Evolutionary conservation across 805 yeast species (phyloP).

Genomic region (Kodamaea neixiangensis): DNA sequence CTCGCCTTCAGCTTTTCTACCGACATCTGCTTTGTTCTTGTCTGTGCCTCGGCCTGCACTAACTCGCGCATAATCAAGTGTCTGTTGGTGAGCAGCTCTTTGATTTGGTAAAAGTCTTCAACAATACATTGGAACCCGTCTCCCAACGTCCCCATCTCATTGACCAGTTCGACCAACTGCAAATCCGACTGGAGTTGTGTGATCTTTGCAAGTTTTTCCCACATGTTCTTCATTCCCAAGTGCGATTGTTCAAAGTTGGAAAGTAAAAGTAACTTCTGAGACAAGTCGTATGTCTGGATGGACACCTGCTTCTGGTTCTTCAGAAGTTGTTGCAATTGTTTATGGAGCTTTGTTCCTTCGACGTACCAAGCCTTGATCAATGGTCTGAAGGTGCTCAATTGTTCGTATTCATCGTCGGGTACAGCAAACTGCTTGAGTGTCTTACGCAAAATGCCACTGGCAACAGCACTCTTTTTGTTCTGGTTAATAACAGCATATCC

Average conservation of each 20-base stretch:
- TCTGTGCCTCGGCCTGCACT: conserved; percentile 71
- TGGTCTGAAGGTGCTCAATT: conserved; percentile 85
- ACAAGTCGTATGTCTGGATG: conserved; percentile 49
- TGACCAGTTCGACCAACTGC: conserved; percentile 67
- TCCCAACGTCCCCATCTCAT: conserved; percentile 72
- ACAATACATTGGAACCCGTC: conserved; percentile 68
- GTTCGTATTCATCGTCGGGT: conserved; percentile 85
- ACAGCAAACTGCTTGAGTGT: conserved; percentile 90
- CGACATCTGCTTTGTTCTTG: conserved; percentile 66
- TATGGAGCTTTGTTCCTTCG: conserved; percentile 54
- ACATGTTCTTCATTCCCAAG: conserved; percentile 72
- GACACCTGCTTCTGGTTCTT: conserved; percentile 57
- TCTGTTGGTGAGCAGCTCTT: conserved; percentile 90
- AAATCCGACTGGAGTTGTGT: conserved; percentile 73
- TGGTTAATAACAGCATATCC: conserved; percentile 63
- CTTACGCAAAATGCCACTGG: conserved; percentile 84
- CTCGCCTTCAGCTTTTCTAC: conserved; percentile 73
- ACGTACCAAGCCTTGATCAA: conserved; percentile 74
- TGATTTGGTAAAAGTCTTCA: conserved; percentile 80
- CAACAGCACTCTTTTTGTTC: conserved; percentile 56
- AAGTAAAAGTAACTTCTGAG: conserved; percentile 41
- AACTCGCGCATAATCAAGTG: conserved; percentile 91
- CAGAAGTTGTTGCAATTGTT: conserved; percentile 52
- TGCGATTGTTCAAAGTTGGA: conserved; percentile 49
- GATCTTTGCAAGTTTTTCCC: conserved; percentile 76